phyloP scores from a whole-genome alignment of 2,329 filamentous ascomycete genomes.

The Akanthomyces dipterigenus region DNA sequence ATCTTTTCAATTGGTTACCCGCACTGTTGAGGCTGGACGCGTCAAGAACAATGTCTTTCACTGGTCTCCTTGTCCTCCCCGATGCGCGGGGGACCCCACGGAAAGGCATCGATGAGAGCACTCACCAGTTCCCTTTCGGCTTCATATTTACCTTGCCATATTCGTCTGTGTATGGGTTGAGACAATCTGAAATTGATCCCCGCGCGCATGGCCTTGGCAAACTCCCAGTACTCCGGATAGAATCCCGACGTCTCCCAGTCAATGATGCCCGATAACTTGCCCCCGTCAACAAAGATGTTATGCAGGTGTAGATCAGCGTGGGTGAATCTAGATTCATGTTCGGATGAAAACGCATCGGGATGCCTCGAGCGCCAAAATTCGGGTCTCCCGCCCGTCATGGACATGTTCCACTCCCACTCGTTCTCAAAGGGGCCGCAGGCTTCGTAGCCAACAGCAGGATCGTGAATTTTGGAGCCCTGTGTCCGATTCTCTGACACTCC shows the following conservation, averaged over 20 bases:
- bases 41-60: too few relatives aligned
- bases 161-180: not conserved
- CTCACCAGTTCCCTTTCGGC: not conserved
- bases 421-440: not conserved
- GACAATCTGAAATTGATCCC: not conserved
- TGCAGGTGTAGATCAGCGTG: conserved; percentile 15
- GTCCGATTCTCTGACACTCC: not conserved
- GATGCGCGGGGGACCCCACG: not conserved
- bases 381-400: not conserved
- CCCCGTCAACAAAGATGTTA: conserved; percentile 15
- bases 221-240: conserved; percentile 18
- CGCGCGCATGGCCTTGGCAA: conserved; percentile 12
- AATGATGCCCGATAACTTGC: conserved; percentile 4
- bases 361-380: not conserved
- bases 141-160: not conserved
- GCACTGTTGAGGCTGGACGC: too few relatives aligned
- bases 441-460: not conserved
- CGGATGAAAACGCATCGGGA: not conserved
- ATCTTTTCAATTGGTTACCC: too few relatives aligned
- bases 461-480: not conserved
- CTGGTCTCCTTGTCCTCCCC: not conserved
- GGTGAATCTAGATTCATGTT: conserved; percentile 9
- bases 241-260: conserved; percentile 15
- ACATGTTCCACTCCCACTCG: not conserved
- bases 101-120: not conserved